These are phyloP conservation scores for Sabuloglossum arenarium DNA, from an alignment of 495 filamentous ascomycete genomes.

Conservation along the genomic window DNA sequence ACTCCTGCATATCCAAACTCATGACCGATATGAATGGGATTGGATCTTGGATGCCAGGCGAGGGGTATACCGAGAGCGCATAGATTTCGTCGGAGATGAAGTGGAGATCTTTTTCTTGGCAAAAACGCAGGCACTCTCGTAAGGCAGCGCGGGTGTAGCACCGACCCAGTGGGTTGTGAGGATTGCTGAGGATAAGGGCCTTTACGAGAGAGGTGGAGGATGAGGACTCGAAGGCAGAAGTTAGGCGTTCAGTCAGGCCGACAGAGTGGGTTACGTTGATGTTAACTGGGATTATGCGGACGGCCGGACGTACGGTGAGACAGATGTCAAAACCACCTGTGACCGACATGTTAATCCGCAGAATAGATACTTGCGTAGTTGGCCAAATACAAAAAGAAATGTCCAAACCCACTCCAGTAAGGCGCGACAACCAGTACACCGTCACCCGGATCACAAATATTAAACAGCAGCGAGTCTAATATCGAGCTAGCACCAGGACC, in stretches of 20 bases:
- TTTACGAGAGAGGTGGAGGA: constrained; percentile 11
- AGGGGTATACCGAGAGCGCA: constrained; percentile 8
- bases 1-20: background rate
- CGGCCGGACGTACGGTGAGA: constrained; percentile 18
- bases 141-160: constrained; percentile 12
- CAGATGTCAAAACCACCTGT: constrained; percentile 19
- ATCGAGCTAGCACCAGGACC: constrained; percentile 18
- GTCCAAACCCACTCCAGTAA: constrained; percentile 13
- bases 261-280: too few relatives aligned
- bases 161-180: constrained; percentile 23
- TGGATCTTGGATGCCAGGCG: background rate
- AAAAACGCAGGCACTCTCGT: constrained; percentile 12
- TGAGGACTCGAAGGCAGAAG: background rate
- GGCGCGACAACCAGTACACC: constrained; percentile 24
- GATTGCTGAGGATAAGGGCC: constrained; percentile 15
- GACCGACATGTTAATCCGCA: background rate
- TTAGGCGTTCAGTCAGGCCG: too few relatives aligned
- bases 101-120: constrained; percentile 12
- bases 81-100: constrained; percentile 19
- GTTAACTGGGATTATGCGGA: constrained; percentile 20
- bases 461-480: constrained; percentile 21
- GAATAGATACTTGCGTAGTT: too few relatives aligned
- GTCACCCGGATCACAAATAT: constrained; percentile 24
- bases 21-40: constrained; percentile 5
- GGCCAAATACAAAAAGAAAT: too few relatives aligned